Percentiles rank a stretch among this genome's conserved stretches.
Conservation (phyloP, 2,329 filamentous ascomycete species). For the Fusarium kyushuense region DNA sequence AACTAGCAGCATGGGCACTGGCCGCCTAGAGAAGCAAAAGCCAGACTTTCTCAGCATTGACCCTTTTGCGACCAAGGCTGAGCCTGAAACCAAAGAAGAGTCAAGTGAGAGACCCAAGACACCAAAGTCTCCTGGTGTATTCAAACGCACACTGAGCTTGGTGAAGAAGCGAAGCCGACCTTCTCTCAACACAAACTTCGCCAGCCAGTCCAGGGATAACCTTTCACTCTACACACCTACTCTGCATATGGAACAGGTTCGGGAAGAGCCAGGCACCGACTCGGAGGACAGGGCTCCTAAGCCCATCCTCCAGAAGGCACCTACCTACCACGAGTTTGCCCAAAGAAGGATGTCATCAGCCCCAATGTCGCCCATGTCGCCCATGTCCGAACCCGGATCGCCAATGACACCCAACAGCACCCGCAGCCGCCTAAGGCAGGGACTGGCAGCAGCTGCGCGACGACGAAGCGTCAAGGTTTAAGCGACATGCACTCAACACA, state of each 20-base stretch:
- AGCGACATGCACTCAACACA: conserved; percentile 16
- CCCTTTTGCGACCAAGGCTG: conserved; percentile 60
- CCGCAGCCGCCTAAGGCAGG: conserved; percentile 42
- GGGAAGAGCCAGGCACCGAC: conserved; percentile 48
- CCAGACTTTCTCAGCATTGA: conserved; percentile 67
- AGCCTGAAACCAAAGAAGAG: conserved; percentile 48
- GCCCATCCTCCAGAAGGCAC: conserved; percentile 48
- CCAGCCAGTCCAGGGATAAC: conserved; percentile 53
- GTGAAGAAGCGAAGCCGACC: conserved; percentile 67
- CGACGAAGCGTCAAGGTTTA: conserved; percentile 57
- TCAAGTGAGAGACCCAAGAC: conserved; percentile 51
- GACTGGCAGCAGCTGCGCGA: conserved; percentile 48
- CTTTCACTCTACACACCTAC: conserved; percentile 45
- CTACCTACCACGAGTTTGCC: conserved; percentile 63
- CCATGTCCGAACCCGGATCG: conserved; percentile 45
- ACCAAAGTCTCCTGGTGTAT: conserved; percentile 59
- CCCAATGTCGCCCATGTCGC: conserved; percentile 47
- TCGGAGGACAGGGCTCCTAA: conserved; percentile 36
- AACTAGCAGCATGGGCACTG: conserved; percentile 58
- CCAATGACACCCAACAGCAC: conserved; percentile 47
- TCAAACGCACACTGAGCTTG: conserved; percentile 67
- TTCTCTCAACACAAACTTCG: conserved; percentile 55
- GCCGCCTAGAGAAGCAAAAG: conserved; percentile 52
- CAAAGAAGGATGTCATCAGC: conserved; percentile 54
- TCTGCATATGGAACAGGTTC: conserved; percentile 52